Conservation (phyloP, 2,329 filamentous ascomycete genomes). For the Tolypocladium ovalisporum region DNA sequence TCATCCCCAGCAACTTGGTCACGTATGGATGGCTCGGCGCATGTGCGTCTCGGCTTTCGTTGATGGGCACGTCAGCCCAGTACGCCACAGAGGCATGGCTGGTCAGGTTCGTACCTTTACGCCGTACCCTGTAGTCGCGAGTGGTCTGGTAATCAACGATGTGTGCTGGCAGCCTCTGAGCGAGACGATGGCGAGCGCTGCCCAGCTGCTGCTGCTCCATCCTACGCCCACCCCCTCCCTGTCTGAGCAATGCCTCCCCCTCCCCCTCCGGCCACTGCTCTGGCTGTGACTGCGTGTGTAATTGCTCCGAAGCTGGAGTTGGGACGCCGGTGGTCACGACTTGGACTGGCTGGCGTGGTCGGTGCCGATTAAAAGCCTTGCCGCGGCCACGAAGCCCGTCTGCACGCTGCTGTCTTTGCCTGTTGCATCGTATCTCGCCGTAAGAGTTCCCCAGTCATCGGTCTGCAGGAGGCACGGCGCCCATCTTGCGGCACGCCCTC, state of each 20-base stretch:
- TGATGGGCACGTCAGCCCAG: neutral
- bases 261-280: neutral
- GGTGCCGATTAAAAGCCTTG: conserved; percentile 3
- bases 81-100: neutral
- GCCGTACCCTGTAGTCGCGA: neutral
- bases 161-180: conserved; percentile 1
- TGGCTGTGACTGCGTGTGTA: neutral
- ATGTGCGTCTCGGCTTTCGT: neutral
- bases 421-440: neutral
- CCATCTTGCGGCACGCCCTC: neutral
- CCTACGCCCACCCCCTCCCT: neutral
- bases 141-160: neutral
- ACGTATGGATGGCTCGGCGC: neutral
- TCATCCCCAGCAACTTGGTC: neutral
- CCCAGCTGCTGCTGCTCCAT: neutral
- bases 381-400: conserved; percentile 1
- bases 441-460: neutral
- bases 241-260: neutral
- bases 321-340: neutral
- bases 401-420: neutral
- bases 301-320: neutral
- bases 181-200: neutral
- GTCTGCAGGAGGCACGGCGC: neutral
- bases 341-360: neutral
- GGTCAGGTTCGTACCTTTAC: neutral